Evolutionary conservation across 2,329 filamentous ascomycete genomes (phyloP).

Genomic region (Cadophora gregata): DNA sequence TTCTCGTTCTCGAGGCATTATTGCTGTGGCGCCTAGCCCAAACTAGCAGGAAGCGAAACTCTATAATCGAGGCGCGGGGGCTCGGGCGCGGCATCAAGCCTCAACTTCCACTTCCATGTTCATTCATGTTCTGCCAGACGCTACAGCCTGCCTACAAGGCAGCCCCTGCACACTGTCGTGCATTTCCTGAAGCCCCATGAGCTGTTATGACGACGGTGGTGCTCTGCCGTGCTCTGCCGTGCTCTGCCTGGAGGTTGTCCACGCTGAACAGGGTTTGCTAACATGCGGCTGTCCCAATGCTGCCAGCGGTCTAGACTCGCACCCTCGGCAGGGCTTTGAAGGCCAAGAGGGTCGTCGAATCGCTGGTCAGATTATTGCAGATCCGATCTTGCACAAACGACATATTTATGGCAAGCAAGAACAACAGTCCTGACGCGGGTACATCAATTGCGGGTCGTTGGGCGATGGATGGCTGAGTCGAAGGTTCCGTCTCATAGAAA

Average conservation of each 20-base stretch:
- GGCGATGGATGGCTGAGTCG: not conserved
- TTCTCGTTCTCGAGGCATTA: too few relatives aligned
- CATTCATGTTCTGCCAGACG: not conserved
- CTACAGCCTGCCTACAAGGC: not conserved
- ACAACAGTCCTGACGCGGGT: not conserved
- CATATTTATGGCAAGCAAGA: not conserved
- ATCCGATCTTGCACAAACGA: not conserved
- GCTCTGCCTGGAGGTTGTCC: not conserved
- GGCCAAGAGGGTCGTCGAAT: not conserved
- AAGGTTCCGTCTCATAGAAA: not conserved
- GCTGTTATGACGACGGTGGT: conserved; percentile 7
- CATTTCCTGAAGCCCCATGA: not conserved
- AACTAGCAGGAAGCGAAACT: conserved; percentile 12
- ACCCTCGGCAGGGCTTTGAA: not conserved
- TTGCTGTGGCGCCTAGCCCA: not conserved
- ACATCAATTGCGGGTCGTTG: not conserved
- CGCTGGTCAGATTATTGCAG: not conserved
- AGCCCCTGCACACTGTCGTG: conserved; percentile 2
- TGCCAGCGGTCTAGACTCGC: conserved; percentile 5
- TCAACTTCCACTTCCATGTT: not conserved
- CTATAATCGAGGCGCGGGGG: not conserved
- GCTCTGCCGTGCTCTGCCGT: too few relatives aligned
- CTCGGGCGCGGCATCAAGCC: not conserved
- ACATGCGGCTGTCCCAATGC: not conserved
- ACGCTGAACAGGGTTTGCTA: conserved; percentile 8